These are phyloP conservation scores for Tulasnella calospora DNA, from an alignment of 768 basidiomycete genomes.

Conservation along the genomic window DNA sequence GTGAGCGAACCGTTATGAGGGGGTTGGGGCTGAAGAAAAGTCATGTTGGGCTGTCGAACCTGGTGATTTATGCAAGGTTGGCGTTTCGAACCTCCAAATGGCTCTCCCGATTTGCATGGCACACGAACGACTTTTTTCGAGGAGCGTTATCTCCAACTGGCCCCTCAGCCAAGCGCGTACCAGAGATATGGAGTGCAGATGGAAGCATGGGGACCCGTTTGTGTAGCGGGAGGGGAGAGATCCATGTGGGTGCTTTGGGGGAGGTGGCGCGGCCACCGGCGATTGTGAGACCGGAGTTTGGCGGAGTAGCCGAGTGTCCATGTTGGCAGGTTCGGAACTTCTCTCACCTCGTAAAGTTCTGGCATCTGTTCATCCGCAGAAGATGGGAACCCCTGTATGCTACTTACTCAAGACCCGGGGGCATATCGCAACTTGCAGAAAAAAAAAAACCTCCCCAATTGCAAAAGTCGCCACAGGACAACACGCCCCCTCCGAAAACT, in stretches of 20 bases:
- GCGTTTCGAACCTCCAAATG: slow-evolving; percentile 45
- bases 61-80: slow-evolving; percentile 1
- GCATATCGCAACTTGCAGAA: neutral
- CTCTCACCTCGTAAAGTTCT: neutral
- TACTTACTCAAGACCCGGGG: neutral
- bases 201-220: slow-evolving; percentile 2
- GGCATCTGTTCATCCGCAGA: neutral
- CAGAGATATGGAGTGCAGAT: neutral
- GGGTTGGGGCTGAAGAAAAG: neutral
- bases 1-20: neutral
- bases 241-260: neutral
- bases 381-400: neutral
- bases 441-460: neutral
- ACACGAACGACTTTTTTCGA: neutral
- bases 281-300: neutral
- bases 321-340: neutral
- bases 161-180: neutral
- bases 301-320: neutral
- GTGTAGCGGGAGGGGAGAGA: neutral
- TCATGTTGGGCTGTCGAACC: neutral
- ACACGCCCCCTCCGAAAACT: neutral
- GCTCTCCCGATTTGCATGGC: neutral
- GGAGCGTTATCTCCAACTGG: neutral
- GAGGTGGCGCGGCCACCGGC: neutral
- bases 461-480: neutral